A percentile compares a stretch with the other conserved stretches of the same genome.
Conservation (phyloP, 352 stramenopile genomes). For the Halophytophthora polymorphica region DNA sequence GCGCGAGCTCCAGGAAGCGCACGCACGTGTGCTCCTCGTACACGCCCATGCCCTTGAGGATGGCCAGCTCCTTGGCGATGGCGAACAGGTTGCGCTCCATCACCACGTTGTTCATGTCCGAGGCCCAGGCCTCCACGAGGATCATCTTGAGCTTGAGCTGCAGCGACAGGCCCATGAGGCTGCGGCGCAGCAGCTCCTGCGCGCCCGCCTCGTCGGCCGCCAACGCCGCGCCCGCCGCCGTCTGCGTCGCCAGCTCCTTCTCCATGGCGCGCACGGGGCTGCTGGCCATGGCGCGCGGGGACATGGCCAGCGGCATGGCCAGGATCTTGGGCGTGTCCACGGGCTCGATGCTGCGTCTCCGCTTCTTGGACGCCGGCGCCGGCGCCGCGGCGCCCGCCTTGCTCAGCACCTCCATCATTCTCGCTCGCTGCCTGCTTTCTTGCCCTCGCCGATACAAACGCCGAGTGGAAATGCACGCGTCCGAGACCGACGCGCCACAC, state of each 20-base stretch:
- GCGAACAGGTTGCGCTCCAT: conserved; percentile 83
- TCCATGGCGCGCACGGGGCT: conserved; percentile 18
- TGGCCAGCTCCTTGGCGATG: conserved; percentile 79
- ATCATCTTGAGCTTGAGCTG: conserved; percentile 87
- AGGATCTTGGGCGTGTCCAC: conserved; percentile 56
- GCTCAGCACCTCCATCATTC: conserved; percentile 49
- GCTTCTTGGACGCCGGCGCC: conserved; percentile 46
- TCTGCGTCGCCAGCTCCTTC: no score
- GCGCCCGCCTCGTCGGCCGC: conserved; percentile 7
- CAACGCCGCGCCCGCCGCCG: no score
- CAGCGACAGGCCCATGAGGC: conserved; percentile 72
- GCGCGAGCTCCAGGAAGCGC: conserved; percentile 71
- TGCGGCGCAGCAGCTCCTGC: conserved; percentile 49
- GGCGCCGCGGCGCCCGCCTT: conserved; percentile 17
- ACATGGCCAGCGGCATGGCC: conserved; percentile 39
- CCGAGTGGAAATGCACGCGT: no score
- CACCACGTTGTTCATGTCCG: conserved; percentile 85
- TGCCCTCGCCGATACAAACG: no score
- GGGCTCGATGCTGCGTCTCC: conserved; percentile 63
- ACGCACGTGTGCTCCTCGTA: conserved; percentile 77
- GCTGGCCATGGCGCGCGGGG: conserved; percentile 23
- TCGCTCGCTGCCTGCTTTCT: no score
- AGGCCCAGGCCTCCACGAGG: conserved; percentile 76
- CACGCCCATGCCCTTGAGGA: conserved; percentile 70
- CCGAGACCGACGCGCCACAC: background rate